A percentile compares a stretch with the other conserved stretches of the same genome.
Evolutionary conservation across 257 asterid species (phyloP).

Genomic region (Rauvolfia tetraphylla): DNA sequence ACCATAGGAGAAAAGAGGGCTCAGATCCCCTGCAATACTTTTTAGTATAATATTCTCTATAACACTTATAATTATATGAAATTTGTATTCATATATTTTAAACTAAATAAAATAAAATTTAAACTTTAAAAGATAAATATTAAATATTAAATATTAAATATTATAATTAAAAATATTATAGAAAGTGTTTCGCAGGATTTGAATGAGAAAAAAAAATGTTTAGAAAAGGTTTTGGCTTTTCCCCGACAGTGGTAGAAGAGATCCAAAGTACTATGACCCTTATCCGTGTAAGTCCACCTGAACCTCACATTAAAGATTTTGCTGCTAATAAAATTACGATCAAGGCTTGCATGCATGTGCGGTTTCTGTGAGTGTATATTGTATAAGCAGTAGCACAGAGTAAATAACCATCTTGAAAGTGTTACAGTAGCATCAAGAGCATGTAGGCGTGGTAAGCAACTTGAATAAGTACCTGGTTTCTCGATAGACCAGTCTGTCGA

Average conservation of each 20-base stretch:
- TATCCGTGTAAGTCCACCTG: conserved; percentile 21
- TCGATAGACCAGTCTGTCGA: conserved; percentile 97
- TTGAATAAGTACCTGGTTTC: conserved; percentile 63
- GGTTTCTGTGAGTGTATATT: not conserved
- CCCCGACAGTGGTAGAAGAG: conserved; percentile 10
- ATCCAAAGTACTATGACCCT: conserved; percentile 15
- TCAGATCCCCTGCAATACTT: no score
- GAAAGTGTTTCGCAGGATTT: no score
- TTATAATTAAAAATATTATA: no score
- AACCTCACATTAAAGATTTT: not conserved
- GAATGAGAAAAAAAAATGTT: conserved; percentile 18
- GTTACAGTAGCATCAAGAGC: no score
- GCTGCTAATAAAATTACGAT: not conserved
- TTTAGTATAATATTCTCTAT: no score
- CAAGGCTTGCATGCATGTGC: conserved; percentile 1
- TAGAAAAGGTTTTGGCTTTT: conserved; percentile 19
- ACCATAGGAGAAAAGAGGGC: no score
- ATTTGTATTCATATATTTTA: no score
- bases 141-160: no score
- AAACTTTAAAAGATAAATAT: no score
- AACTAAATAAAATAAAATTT: no score
- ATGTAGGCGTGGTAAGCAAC: no score
- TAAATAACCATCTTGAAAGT: not conserved
- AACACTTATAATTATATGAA: no score
- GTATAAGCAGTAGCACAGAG: not conserved